These are phyloP conservation scores for Neurospora sp. DNA, from an alignment of 495 filamentous ascomycete genomes.

Conservation along the genomic window DNA sequence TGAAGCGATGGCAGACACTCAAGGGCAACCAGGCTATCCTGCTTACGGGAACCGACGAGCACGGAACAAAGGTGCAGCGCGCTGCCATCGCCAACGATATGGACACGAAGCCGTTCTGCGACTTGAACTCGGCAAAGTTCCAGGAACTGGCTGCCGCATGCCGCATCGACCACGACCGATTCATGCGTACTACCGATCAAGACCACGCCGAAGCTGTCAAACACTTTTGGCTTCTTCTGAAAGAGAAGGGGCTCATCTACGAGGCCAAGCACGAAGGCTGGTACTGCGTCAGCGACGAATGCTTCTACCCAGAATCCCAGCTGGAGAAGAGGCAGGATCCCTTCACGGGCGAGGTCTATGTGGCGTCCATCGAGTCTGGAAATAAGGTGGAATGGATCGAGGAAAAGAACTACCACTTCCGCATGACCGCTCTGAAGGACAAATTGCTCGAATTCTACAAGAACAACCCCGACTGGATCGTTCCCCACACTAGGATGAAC, in stretches of 20 bases:
- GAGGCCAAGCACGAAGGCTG: slow-evolving; percentile 80
- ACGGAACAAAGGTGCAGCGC: slow-evolving; percentile 94
- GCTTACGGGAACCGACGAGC: slow-evolving; percentile 92
- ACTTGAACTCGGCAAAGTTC: slow-evolving; percentile 54
- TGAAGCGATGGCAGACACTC: slow-evolving; percentile 87
- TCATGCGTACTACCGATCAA: slow-evolving; percentile 81
- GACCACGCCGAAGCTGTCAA: slow-evolving; percentile 79
- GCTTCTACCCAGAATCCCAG: slow-evolving; percentile 73
- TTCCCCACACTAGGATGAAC: slow-evolving; percentile 53
- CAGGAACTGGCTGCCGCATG: slow-evolving; percentile 58
- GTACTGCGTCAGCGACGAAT: slow-evolving; percentile 95
- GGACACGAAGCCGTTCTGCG: slow-evolving; percentile 43
- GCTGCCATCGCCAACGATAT: slow-evolving; percentile 57
- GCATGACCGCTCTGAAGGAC: slow-evolving; percentile 68
- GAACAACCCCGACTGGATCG: slow-evolving; percentile 58
- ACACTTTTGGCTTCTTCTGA: slow-evolving; percentile 77
- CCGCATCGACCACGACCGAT: slow-evolving; percentile 64
- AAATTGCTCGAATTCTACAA: slow-evolving; percentile 68
- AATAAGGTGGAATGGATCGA: slow-evolving; percentile 90
- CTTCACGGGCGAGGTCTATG: slow-evolving; percentile 67
- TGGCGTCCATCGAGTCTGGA: slow-evolving; percentile 78
- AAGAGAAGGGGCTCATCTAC: slow-evolving; percentile 73
- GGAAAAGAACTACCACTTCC: slow-evolving; percentile 94
- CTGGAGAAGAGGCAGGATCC: slow-evolving; percentile 69
- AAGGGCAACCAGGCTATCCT: slow-evolving; percentile 59